Conservation (phyloP, 2,329 filamentous ascomycete genomes). For the Cadophora luteo-olivacea region DNA sequence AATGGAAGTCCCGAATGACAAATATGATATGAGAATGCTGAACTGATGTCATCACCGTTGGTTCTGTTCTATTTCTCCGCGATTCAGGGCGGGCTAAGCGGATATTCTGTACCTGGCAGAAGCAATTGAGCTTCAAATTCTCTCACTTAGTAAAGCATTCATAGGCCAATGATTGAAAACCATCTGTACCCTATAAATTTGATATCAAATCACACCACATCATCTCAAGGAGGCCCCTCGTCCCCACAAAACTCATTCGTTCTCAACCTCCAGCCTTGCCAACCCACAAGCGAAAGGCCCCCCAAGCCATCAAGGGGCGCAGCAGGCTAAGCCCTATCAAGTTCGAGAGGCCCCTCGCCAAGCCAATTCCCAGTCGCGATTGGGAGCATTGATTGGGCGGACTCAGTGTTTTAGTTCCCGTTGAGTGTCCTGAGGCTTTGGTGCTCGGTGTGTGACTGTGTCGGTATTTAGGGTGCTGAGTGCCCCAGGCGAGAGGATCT, state of each 20-base stretch:
- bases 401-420: neutral
- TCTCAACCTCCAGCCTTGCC: neutral
- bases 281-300: neutral
- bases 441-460: constrained; percentile 14
- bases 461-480: neutral
- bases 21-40: too few species aligned
- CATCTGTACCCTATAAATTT: neutral
- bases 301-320: neutral
- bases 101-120: too few species aligned
- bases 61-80: too few species aligned
- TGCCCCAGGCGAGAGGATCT: constrained; percentile 6
- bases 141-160: too few species aligned
- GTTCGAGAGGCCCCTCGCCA: constrained; percentile 9
- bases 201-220: neutral
- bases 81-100: too few species aligned
- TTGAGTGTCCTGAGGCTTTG: neutral
- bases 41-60: too few species aligned
- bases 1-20: too few species aligned
- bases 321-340: neutral
- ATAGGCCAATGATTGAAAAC: neutral
- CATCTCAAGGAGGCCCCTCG: neutral
- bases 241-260: neutral
- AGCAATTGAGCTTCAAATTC: too few species aligned
- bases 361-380: neutral
- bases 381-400: neutral